Conservation (phyloP, 768 basidiomycete genomes). For the Baorangia bicolor region DNA sequence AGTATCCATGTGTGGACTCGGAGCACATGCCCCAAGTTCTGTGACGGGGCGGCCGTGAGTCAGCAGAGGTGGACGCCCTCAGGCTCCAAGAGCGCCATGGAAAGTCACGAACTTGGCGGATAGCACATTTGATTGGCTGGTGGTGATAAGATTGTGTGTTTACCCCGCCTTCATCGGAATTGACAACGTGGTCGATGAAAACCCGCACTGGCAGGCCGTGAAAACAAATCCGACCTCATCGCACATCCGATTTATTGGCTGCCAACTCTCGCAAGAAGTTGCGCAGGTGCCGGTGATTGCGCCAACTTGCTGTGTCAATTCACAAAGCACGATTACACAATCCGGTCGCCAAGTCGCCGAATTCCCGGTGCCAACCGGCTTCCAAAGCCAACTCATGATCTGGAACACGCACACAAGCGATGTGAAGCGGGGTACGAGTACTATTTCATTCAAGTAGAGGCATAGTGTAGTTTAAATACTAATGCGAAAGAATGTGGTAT, state of each 20-base stretch:
- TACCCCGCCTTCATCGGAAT: too few relatives aligned
- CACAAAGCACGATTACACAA: neutral
- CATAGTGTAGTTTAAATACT: constrained; percentile 2
- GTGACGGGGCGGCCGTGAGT: too few relatives aligned
- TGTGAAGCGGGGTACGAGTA: neutral
- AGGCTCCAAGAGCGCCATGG: too few relatives aligned
- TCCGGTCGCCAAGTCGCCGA: neutral
- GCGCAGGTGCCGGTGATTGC: neutral
- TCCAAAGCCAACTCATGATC: neutral
- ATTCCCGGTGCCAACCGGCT: neutral
- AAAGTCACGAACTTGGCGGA: too few relatives aligned
- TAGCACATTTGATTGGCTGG: too few relatives aligned
- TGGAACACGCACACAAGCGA: neutral
- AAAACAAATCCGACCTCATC: neutral
- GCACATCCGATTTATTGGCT: neutral
- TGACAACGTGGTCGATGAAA: too few relatives aligned
- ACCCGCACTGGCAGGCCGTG: neutral
- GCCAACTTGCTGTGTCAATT: neutral
- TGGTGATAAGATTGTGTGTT: too few relatives aligned
- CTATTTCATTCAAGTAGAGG: neutral
- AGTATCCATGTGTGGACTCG: too few relatives aligned
- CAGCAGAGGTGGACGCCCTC: too few relatives aligned
- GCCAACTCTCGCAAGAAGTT: neutral
- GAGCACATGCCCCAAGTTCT: too few relatives aligned
- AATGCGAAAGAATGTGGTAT: constrained; percentile 26